phyloP scores from a whole-genome alignment of 1,139 yeast genomes.

The Tardiomyces blankii region DNA sequence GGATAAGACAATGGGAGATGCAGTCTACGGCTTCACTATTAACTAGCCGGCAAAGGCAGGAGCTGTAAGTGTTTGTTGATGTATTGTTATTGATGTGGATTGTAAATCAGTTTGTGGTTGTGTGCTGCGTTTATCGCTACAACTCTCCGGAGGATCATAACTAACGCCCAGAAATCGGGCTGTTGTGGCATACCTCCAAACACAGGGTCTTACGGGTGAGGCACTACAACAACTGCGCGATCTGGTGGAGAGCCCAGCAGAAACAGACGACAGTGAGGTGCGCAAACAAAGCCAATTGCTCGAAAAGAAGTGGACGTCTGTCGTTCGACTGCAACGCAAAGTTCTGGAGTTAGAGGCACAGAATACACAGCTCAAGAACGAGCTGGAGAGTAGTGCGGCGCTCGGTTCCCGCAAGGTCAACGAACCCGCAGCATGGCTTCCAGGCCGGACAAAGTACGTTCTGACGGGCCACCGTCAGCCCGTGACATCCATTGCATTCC shows the following conservation, averaged over 20 bases:
- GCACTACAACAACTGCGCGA: conserved; percentile 3
- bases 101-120: too few relatives aligned
- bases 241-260: conserved; percentile 2
- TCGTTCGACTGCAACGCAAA: conserved; percentile 64
- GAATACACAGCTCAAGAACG: conserved; percentile 31
- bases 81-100: too few relatives aligned
- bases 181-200: conserved; percentile 20
- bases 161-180: conserved; percentile 14
- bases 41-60: background rate
- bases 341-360: conserved; percentile 47
- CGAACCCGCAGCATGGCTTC: conserved; percentile 50
- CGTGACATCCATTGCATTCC: conserved; percentile 56
- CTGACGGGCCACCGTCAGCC: conserved; percentile 50
- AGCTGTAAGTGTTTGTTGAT: background rate
- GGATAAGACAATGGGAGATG: background rate
- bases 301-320: conserved; percentile 86
- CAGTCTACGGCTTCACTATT: background rate
- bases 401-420: conserved; percentile 19
- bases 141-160: too few relatives aligned
- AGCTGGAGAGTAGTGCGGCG: conserved; percentile 30
- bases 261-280: conserved; percentile 5
- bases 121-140: too few relatives aligned
- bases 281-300: conserved; percentile 27
- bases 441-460: conserved; percentile 37
- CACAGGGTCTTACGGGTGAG: conserved; percentile 11